phyloP scores from a whole-genome alignment of 1,284 basidiomycete genomes.

The Anthracocystis walkeri region DNA sequence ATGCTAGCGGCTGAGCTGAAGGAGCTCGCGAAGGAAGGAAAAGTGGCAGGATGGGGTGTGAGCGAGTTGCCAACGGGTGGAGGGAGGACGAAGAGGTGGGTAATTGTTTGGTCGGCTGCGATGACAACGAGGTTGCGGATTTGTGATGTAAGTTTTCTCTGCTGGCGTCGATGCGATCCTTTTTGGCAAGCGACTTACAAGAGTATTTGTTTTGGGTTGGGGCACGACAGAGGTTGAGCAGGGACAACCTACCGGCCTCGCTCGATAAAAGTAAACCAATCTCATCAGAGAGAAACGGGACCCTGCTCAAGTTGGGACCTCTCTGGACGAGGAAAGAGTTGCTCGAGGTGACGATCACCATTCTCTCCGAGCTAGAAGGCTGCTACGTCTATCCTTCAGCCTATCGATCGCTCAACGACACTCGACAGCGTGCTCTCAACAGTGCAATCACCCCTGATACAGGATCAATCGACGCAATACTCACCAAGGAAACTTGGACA shows the following conservation, averaged over 20 bases:
- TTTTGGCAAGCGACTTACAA: neutral
- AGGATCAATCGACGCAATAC: constrained; percentile 12
- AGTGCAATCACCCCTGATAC: neutral
- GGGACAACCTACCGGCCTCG: constrained; percentile 3
- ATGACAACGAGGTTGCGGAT: constrained; percentile 13
- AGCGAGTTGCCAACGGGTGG: constrained; percentile 78
- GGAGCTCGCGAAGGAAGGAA: constrained; percentile 53
- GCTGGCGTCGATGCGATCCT: too few species aligned
- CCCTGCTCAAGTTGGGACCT: constrained; percentile 12
- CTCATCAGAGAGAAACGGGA: constrained; percentile 10
- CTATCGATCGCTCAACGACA: neutral
- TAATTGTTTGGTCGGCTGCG: constrained; percentile 77
- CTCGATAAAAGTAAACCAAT: constrained; percentile 3
- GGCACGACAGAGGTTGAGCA: constrained; percentile 1
- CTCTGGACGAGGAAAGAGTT: constrained; percentile 28
- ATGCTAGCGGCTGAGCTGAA: constrained; percentile 76
- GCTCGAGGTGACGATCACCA: neutral
- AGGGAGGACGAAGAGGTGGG: constrained; percentile 88
- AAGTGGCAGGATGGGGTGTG: constrained; percentile 81
- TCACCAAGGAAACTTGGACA: constrained; percentile 29
- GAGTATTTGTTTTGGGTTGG: neutral
- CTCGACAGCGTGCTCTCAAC: neutral
- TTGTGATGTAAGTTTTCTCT: constrained; percentile 19
- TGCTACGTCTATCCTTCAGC: constrained; percentile 13
- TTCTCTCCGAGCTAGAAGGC: constrained; percentile 23